phyloP scores from a whole-genome alignment of 108 stramenopile genomes.

The Skeletonema marinoi region DNA sequence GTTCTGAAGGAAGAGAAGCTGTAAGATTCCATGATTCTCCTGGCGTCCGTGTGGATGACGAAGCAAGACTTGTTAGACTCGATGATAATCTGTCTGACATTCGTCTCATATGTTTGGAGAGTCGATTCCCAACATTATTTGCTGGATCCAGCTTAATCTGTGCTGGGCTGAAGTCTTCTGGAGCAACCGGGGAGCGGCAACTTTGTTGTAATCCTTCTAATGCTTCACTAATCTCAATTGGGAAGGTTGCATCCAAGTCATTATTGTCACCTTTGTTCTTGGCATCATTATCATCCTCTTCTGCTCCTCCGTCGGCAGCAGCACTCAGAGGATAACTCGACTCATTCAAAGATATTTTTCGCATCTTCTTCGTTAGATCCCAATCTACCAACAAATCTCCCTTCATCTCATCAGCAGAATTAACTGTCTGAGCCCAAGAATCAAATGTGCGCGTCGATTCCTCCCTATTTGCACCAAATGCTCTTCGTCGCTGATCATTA shows the following conservation, averaged over 20 bases:
- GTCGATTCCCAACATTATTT: not conserved
- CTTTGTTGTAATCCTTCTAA: not conserved
- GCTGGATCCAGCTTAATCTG: not conserved
- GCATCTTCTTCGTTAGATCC: no score
- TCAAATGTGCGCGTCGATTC: no score
- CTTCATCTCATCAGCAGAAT: no score
- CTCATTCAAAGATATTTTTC: no score
- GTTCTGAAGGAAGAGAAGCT: not conserved
- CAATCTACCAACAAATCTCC: no score
- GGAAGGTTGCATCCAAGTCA: not conserved
- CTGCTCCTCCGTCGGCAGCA: not conserved
- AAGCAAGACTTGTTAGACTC: not conserved
- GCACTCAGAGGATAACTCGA: not conserved
- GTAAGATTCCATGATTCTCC: not conserved
- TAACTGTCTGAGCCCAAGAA: no score
- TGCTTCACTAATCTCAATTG: not conserved
- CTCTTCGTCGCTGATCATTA: no score
- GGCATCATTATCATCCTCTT: not conserved
- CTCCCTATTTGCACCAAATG: no score
- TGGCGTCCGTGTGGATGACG: no score
- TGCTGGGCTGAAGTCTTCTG: not conserved
- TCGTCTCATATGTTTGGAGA: not conserved
- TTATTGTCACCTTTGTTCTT: not conserved
- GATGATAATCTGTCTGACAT: not conserved
- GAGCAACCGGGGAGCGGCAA: not conserved